Base-by-base conservation (phyloP, 139 green algal genomes). In the Spirogloea muscicola region DNA sequence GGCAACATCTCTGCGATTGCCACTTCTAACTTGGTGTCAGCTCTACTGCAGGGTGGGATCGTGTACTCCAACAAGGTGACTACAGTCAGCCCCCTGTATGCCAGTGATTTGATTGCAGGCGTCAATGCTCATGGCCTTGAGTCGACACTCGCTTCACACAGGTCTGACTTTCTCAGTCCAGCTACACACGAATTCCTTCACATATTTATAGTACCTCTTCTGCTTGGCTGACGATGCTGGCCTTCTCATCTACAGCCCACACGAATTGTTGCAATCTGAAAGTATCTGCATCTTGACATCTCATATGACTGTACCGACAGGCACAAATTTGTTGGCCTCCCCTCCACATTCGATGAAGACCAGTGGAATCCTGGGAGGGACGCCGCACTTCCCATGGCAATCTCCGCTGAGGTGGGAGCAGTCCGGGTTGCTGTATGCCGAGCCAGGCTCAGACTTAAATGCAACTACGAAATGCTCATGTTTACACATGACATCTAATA, bases 41-140 rank as follows among this genome's bases (percentile, higher is more conserved):
- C 13, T 18, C 57, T 18, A 36, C 41, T 68, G 21, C 69, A 77
- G 69, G 72, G 72, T 0, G 72, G 72, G 25, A 74, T 80, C 9
- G 72, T 80, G 72, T 80, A 71, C 66, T 74, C 60, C 37, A 80
- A 80, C 72, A 80, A 80, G 64, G 60, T 80, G 1, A 80, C 72
- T 38, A 80, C 72, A 3, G 43, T 74, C 0, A 66, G 40, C 25
- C 16, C 60, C 16, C 29, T 16, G 0, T 74, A 74, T 39, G 72
- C 59, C 33, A 62, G 38, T 6, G 71, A 79, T 16, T 31, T 73
- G 21, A 49, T 39, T 58, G 63, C 71, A 0, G 25, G 13, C 5
- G 60, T 48, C 27, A 6, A 18, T 3, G 68, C 38, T 18, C 43
- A 61, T 7, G 58, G 58, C 27, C 18, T 78, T 9, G 44, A 79